Conservation (phyloP, 2,329 filamentous ascomycete genomes). For the Waltergamsia citrina region DNA sequence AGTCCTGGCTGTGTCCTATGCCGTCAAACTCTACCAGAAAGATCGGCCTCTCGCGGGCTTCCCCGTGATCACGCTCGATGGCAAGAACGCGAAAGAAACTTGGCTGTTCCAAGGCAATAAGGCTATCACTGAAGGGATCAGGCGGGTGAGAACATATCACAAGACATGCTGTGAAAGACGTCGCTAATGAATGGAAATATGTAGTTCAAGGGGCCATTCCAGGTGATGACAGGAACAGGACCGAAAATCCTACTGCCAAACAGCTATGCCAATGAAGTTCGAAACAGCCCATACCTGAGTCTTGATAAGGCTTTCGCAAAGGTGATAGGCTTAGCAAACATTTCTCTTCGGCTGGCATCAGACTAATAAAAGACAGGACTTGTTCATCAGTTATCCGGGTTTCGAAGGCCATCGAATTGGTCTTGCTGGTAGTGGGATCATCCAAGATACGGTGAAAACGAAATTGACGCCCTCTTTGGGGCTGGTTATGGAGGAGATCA, state of each 20-base stretch:
- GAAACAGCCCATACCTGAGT: neutral
- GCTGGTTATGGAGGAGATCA: neutral
- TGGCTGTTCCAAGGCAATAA: slow-evolving; percentile 1
- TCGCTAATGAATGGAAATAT: too few species aligned
- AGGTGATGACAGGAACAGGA: slow-evolving; percentile 2
- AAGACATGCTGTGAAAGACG: neutral
- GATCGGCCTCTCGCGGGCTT: neutral
- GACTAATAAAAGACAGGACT: too few species aligned
- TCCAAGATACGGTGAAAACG: neutral
- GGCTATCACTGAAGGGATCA: slow-evolving; percentile 1
- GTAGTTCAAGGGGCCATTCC: slow-evolving; percentile 1
- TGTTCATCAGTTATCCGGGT: neutral
- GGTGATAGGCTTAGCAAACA: too few species aligned
- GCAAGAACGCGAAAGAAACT: neutral
- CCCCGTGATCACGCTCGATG: slow-evolving; percentile 3
- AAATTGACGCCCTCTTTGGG: slow-evolving; percentile 1
- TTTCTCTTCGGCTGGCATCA: too few species aligned
- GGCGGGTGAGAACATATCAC: neutral
- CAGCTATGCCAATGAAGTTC: slow-evolving; percentile 1
- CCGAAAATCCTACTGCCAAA: slow-evolving; percentile 2
- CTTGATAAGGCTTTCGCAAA: slow-evolving; percentile 1
- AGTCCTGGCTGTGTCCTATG: neutral
- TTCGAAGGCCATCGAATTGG: neutral
- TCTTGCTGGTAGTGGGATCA: neutral
- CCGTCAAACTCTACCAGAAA: neutral